Evolutionary conservation across 768 basidiomycete species (phyloP).

Genomic region (Trametes sanguinea): DNA sequence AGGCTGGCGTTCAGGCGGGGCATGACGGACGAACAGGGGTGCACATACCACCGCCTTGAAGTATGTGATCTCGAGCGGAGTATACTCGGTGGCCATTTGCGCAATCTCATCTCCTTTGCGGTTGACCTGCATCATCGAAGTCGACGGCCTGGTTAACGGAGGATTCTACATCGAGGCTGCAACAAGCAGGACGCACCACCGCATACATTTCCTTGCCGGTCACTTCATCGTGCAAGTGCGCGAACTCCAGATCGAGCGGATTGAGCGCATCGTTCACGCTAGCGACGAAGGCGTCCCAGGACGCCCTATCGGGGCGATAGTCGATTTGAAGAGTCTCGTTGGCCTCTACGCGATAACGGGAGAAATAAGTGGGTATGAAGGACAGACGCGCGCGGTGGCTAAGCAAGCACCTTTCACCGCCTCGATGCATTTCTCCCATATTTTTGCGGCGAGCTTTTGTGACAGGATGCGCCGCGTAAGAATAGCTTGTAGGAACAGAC

Average conservation of each 20-base stretch:
- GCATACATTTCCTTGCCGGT: slow-evolving; percentile 66
- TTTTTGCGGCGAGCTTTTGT: slow-evolving; percentile 57
- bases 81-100: slow-evolving; percentile 84
- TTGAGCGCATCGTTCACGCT: slow-evolving; percentile 65
- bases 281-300: slow-evolving; percentile 63
- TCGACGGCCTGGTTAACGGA: neutral
- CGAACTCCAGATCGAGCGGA: slow-evolving; percentile 73
- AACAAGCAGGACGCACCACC: slow-evolving; percentile 50
- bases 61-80: slow-evolving; percentile 74
- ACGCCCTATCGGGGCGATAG: slow-evolving; percentile 42
- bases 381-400: neutral
- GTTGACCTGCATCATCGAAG: slow-evolving; percentile 59
- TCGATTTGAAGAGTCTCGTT: slow-evolving; percentile 51
- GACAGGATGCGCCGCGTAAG: slow-evolving; percentile 71
- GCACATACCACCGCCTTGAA: slow-evolving; percentile 77
- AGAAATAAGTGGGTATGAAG: neutral
- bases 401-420: slow-evolving; percentile 60
- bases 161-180: neutral
- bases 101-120: slow-evolving; percentile 78
- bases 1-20: neutral
- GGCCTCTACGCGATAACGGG: slow-evolving; percentile 45
- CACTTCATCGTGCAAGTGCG: slow-evolving; percentile 60
- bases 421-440: slow-evolving; percentile 69
- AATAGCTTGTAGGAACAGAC: slow-evolving; percentile 78
- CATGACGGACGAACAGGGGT: neutral